Evolutionary conservation across 2,329 filamentous ascomycete genomes (phyloP).

Genomic region (Cadophora gregata): DNA sequence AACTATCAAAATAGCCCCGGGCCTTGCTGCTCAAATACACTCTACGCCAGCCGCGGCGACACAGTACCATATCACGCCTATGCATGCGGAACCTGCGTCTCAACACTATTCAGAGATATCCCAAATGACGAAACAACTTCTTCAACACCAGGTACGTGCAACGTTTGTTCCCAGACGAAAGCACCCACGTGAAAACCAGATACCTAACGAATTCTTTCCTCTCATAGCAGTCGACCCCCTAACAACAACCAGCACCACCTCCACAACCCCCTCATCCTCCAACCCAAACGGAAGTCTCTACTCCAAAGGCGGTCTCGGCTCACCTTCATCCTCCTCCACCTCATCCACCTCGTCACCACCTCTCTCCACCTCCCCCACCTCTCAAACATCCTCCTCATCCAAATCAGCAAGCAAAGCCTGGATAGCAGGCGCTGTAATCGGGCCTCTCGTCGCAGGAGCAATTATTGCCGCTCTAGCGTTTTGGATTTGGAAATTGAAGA

Average conservation of each 20-base stretch:
- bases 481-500: conserved; percentile 1
- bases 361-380: not conserved
- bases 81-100: not conserved
- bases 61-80: conserved; percentile 8
- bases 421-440: not conserved
- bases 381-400: not conserved
- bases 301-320: not conserved
- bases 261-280: not conserved
- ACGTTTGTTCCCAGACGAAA: too few species aligned
- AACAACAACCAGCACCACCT: not conserved
- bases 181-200: too few species aligned
- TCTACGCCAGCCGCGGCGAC: conserved; percentile 1
- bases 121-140: not conserved
- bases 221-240: too few species aligned
- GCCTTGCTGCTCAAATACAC: conserved; percentile 1
- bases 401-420: conserved; percentile 6
- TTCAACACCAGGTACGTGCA: not conserved
- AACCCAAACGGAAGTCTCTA: not conserved
- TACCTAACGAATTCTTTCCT: too few species aligned
- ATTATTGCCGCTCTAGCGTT: not conserved
- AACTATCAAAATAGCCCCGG: not conserved
- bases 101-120: conserved; percentile 8
- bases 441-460: not conserved
- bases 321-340: not conserved
- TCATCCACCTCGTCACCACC: not conserved